phyloP scores from a whole-genome alignment of 176 grass and related monocot species.

The Zoysia japonica region DNA sequence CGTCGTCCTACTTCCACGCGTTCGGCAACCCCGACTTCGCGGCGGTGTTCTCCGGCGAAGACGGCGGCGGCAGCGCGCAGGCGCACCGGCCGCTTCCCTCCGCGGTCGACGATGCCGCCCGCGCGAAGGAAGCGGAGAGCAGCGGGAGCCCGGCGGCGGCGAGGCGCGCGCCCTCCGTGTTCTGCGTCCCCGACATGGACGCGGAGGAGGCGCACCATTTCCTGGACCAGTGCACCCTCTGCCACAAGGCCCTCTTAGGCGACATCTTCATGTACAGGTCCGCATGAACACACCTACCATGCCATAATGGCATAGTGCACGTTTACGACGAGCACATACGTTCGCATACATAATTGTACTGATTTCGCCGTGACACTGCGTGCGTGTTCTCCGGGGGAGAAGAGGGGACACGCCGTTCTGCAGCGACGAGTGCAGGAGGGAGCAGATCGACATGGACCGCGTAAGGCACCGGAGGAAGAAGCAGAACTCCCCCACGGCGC shows the following conservation, averaged over 20 bases:
- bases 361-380: not conserved
- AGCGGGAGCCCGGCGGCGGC: not conserved
- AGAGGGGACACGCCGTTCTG: conserved; percentile 95
- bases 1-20: conserved; percentile 64
- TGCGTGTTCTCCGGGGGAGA: not conserved
- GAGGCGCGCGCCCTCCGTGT: conserved; percentile 38
- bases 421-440: conserved; percentile 88
- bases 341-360: not conserved
- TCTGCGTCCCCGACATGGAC: conserved; percentile 48
- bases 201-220: conserved; percentile 47
- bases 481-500: conserved; percentile 41
- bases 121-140: conserved; percentile 6
- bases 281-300: not conserved
- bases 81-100: conserved; percentile 25
- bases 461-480: conserved; percentile 55
- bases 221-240: conserved; percentile 59
- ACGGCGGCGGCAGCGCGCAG: conserved; percentile 31
- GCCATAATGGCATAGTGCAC: too few species aligned
- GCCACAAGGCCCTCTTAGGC: conserved; percentile 50
- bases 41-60: conserved; percentile 44
- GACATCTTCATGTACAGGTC: conserved; percentile 72
- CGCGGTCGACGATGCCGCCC: not conserved
- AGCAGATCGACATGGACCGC: conserved; percentile 73
- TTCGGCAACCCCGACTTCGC: conserved; percentile 57
- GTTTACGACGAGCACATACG: not conserved